A percentile compares a stretch with the other conserved stretches of the same genome.
These are phyloP conservation scores for Fistulifera pelliculosa DNA, from an alignment of 108 stramenopile species.

Conservation along the genomic window DNA sequence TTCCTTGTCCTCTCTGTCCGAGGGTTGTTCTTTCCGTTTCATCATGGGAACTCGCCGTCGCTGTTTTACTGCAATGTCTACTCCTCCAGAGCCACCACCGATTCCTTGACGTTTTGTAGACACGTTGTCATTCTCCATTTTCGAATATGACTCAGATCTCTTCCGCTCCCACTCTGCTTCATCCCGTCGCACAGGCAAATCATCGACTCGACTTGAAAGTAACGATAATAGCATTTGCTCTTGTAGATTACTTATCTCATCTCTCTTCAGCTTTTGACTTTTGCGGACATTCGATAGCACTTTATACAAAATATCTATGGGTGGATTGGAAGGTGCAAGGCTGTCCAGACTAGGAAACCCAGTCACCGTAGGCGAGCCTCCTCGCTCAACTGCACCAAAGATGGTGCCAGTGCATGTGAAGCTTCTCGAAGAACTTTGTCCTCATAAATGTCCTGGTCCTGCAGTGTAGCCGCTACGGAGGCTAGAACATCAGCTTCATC, in stretches of 20 bases:
- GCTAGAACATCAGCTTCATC: constrained; percentile 56
- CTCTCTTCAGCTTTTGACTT: constrained; percentile 9
- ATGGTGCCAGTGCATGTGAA: constrained; percentile 35
- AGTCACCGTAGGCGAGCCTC: constrained; percentile 4
- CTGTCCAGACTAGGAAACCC: constrained; percentile 28
- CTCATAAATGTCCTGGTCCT: constrained; percentile 48
- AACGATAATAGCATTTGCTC: constrained; percentile 51
- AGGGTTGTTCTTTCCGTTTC: constrained; percentile 5
- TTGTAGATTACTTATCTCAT: constrained; percentile 18
- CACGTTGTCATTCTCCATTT: constrained; percentile 13
- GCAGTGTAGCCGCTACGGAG: constrained; percentile 33
- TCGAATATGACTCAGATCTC: constrained; percentile 19
- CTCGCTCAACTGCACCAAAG: constrained; percentile 17
- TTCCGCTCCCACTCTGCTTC: constrained; percentile 10
- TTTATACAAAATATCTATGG: too few species aligned
- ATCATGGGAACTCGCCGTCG: constrained; percentile 11
- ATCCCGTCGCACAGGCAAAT: constrained; percentile 16
- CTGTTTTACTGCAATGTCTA: neutral
- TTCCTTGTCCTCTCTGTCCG: neutral
- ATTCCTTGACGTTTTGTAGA: constrained; percentile 9
- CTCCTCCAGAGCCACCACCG: neutral
- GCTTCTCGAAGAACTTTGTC: constrained; percentile 49
- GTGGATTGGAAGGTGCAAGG: neutral
- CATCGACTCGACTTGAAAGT: neutral
- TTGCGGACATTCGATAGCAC: too few species aligned